Conservation (phyloP, 805 yeast species). For the Wickerhamomyces xylosicus region DNA sequence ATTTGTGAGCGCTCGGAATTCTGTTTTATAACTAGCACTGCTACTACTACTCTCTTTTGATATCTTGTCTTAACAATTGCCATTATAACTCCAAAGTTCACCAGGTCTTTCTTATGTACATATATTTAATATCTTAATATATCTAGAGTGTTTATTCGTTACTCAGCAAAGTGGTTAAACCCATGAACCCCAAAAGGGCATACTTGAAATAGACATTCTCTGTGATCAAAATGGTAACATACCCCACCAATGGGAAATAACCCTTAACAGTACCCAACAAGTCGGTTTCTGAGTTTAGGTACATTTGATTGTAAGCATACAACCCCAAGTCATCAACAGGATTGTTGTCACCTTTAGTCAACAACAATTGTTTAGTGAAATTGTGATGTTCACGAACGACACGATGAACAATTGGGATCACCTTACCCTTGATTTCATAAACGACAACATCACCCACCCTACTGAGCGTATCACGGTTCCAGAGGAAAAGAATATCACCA, state of each 20-base stretch:
- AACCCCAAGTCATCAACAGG: conserved; percentile 83
- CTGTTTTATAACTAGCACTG: too few species aligned
- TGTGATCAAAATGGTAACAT: conserved; percentile 81
- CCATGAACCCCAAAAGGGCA: conserved; percentile 66
- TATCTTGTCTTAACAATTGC: too few species aligned
- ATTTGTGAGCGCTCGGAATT: too few species aligned
- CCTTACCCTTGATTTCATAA: conserved; percentile 67
- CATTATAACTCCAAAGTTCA: too few species aligned
- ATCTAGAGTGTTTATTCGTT: conserved; percentile 29
- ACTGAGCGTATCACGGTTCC: conserved; percentile 67
- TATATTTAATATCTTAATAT: neutral
- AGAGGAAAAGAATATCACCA: conserved; percentile 85
- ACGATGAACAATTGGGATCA: conserved; percentile 95
- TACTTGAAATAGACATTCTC: conserved; percentile 80
- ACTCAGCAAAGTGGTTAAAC: conserved; percentile 54
- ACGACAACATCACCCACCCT: conserved; percentile 92
- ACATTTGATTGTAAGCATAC: conserved; percentile 66
- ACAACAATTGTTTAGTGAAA: conserved; percentile 47
- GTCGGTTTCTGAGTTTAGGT: conserved; percentile 68
- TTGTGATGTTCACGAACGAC: conserved; percentile 77
- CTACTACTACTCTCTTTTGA: too few species aligned
- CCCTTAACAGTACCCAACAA: conserved; percentile 89
- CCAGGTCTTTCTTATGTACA: too few species aligned
- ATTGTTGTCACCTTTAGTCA: conserved; percentile 96
- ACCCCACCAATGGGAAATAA: conserved; percentile 83